Evolutionary conservation across 2,329 filamentous ascomycete genomes (phyloP).

Genomic region (Exophiala lecanii-corni): DNA sequence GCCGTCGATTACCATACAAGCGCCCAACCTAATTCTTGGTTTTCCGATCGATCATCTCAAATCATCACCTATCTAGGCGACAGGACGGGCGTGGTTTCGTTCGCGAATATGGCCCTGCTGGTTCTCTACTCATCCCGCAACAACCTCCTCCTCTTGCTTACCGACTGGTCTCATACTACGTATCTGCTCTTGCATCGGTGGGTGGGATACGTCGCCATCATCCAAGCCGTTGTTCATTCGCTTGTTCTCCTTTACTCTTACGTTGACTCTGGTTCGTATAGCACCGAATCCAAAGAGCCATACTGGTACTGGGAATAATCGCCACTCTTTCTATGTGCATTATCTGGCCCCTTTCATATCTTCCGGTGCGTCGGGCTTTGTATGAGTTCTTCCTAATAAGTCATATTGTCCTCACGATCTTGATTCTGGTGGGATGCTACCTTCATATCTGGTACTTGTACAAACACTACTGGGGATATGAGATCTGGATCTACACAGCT

Average conservation of each 20-base stretch:
- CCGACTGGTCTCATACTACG: conserved; percentile 36
- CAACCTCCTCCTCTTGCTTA: conserved; percentile 36
- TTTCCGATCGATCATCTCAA: neutral
- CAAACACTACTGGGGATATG: conserved; percentile 40
- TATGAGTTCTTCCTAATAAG: conserved; percentile 35
- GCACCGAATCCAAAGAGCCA: conserved; percentile 19
- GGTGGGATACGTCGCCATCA: conserved; percentile 26
- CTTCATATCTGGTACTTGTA: conserved; percentile 40
- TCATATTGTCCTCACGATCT: conserved; percentile 31
- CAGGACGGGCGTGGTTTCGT: conserved; percentile 32
- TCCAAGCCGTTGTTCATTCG: conserved; percentile 30
- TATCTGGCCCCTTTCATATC: conserved; percentile 26
- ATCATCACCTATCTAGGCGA: conserved; percentile 1
- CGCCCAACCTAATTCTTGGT: neutral
- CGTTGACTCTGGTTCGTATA: conserved; percentile 17
- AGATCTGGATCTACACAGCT: conserved; percentile 43
- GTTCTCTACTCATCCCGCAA: conserved; percentile 35
- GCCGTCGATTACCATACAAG: neutral
- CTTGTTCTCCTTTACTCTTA: conserved; percentile 24
- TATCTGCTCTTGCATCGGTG: conserved; percentile 36
- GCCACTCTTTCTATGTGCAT: conserved; percentile 29
- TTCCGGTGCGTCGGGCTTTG: conserved; percentile 26
- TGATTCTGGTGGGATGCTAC: conserved; percentile 32
- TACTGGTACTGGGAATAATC: conserved; percentile 37
- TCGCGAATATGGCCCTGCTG: conserved; percentile 29